A percentile compares a stretch with the other conserved stretches of the same genome.
phyloP scores from a whole-genome alignment of 2,329 filamentous ascomycete genomes.

The Beauveria medogensis region DNA sequence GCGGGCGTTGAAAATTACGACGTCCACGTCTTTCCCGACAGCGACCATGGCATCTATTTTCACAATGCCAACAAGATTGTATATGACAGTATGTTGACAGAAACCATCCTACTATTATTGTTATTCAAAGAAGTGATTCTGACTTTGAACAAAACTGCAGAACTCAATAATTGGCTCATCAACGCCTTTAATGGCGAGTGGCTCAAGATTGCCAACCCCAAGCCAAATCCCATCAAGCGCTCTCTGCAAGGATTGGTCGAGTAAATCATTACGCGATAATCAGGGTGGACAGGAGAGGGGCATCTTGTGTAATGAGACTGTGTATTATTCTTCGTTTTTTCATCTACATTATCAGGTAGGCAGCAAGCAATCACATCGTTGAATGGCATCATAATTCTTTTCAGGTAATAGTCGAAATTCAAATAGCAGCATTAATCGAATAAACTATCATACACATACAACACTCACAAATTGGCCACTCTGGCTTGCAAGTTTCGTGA shows the following conservation, averaged over 20 bases:
- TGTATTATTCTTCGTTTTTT: background rate
- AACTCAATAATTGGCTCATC: constrained; percentile 81
- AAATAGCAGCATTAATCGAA: constrained; percentile 12
- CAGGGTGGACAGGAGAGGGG: background rate
- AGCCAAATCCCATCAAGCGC: constrained; percentile 31
- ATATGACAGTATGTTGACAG: constrained; percentile 71
- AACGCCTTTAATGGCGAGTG: constrained; percentile 98
- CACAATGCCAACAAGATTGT: constrained; percentile 88
- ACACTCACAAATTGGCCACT: background rate
- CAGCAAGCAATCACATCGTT: background rate
- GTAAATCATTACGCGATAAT: constrained; percentile 14
- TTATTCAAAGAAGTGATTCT: too few relatives aligned
- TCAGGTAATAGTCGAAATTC: constrained; percentile 1
- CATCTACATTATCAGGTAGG: background rate
- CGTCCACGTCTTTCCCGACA: constrained; percentile 92
- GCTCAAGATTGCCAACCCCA: constrained; percentile 51
- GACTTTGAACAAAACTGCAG: constrained; percentile 30
- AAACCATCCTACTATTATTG: background rate
- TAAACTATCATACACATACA: constrained; percentile 13
- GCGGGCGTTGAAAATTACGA: constrained; percentile 86
- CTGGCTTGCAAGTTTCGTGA: constrained; percentile 6
- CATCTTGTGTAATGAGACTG: background rate
- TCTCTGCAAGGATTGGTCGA: background rate
- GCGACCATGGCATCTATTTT: constrained; percentile 90
- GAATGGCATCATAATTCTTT: background rate